Conservation (phyloP, 2,329 filamentous ascomycete species). For the Scedosporium dehoogii region DNA sequence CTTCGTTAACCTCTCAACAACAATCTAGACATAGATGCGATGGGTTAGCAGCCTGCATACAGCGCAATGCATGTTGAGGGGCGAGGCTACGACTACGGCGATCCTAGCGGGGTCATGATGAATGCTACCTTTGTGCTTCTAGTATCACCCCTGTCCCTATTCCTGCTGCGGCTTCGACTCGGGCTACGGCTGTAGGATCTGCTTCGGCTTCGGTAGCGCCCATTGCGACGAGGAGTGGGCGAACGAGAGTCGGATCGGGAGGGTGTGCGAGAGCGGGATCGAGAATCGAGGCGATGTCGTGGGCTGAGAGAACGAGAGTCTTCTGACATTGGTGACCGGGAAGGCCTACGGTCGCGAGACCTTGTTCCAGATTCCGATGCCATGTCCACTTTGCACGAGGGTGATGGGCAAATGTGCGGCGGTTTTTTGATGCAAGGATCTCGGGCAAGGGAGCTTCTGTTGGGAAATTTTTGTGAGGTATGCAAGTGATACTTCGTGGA, state of each 20-base stretch:
- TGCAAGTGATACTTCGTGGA: not conserved
- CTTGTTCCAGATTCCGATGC: not conserved
- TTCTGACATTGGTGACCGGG: not conserved
- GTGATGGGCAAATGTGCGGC: not conserved
- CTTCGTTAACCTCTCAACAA: constrained; percentile 91
- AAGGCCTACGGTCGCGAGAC: not conserved
- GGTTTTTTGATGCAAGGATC: not conserved
- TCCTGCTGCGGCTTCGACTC: constrained; percentile 23
- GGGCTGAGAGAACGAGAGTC: not conserved
- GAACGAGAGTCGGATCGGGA: constrained; percentile 16
- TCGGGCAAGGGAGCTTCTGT: not conserved
- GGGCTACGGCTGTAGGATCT: constrained; percentile 18
- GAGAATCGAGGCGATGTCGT: constrained; percentile 3
- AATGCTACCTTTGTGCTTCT: constrained; percentile 44
- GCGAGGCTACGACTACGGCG: not conserved
- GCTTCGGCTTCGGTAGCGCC: constrained; percentile 21
- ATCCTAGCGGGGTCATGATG: not conserved
- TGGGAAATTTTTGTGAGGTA: not conserved
- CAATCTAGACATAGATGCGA: constrained; percentile 50
- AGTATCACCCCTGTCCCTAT: constrained; percentile 24
- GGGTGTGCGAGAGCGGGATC: not conserved
- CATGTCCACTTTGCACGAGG: not conserved
- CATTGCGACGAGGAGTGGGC: constrained; percentile 24
- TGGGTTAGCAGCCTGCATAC: not conserved
- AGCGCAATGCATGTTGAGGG: not conserved